phyloP scores from a whole-genome alignment of 129 eudicot genomes.

The Oenanthe sinensis region DNA sequence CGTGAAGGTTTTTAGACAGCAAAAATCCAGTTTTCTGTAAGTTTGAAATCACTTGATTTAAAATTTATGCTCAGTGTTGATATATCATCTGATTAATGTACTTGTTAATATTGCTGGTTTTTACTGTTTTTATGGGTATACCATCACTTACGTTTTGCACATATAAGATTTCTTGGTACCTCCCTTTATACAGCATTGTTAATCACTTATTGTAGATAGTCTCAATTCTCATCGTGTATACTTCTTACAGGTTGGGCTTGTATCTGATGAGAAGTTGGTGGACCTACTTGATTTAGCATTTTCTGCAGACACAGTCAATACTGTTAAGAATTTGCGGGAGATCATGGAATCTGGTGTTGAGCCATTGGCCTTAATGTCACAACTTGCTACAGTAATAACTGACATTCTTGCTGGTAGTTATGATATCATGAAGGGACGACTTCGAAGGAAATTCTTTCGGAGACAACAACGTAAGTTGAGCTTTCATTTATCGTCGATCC shows the following conservation, averaged over 20 bases:
- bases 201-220: background rate
- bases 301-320: constrained; percentile 95
- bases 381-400: constrained; percentile 94
- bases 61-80: background rate
- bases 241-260: constrained; percentile 72
- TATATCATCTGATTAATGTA: background rate
- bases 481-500: background rate
- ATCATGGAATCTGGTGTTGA: constrained; percentile 93
- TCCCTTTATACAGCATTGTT: background rate
- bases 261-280: constrained; percentile 92
- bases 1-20: background rate
- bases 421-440: constrained; percentile 53
- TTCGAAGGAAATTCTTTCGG: constrained; percentile 73
- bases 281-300: constrained; percentile 96
- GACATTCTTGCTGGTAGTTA: constrained; percentile 97
- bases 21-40: background rate
- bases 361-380: constrained; percentile 95
- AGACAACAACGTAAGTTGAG: constrained; percentile 59
- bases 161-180: background rate
- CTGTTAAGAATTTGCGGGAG: constrained; percentile 82
- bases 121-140: background rate
- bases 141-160: background rate
- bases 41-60: background rate
- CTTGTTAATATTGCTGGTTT: background rate
- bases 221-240: constrained; percentile 5